Evolutionary conservation across 331 rosid genomes (phyloP), one percentile per base, ranked within the genome.

Genomic region (Phaseolus coccineus): DNA sequence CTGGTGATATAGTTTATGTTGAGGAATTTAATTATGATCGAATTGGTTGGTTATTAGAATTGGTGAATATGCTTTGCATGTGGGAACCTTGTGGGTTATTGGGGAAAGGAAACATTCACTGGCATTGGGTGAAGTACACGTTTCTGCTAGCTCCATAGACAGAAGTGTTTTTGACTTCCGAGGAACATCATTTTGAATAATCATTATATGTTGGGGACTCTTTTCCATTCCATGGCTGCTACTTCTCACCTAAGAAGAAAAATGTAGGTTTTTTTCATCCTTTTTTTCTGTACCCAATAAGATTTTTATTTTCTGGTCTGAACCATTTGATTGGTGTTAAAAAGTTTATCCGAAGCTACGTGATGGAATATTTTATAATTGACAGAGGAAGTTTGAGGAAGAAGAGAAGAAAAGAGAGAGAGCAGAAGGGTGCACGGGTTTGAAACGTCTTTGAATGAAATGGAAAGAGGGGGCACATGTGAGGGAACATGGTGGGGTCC

Each of bases 401-500:
- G 74, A 74, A 84, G 78, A 79, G 74, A 74, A 84, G 78, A 84
- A 62, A 69, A 69, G n/a, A 74, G 75, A 33, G 71, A 67, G 80
- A 57, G 25, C 83, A 73, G 48, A 30, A 14, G 78, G 25, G 28
- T 83, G 84, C 69, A 74, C 79, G 74, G 79, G 85, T 51, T 81
- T 67, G 76, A 69, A 74, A 77, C 76, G 81, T 56, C 71, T 69
- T 52, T 71, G 72, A 59, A 81, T 59, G 9, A 73, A 74, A 76
- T 9, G 80, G 78, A 71, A 77, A 86, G 16, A 35, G 47, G 69
- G 71, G 44, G 77, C 83, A 77, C 84, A 71, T 85, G 84, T 62
- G 82, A 69, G 79, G 84, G 83, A 84, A 80, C 87, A 79, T 55
- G 84, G 86, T 63, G 80, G 35, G 87, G 88, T 80, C 77, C 44